phyloP scores from a whole-genome alignment of 78 protist genomes.

The Dictyostelium purpureum region DNA sequence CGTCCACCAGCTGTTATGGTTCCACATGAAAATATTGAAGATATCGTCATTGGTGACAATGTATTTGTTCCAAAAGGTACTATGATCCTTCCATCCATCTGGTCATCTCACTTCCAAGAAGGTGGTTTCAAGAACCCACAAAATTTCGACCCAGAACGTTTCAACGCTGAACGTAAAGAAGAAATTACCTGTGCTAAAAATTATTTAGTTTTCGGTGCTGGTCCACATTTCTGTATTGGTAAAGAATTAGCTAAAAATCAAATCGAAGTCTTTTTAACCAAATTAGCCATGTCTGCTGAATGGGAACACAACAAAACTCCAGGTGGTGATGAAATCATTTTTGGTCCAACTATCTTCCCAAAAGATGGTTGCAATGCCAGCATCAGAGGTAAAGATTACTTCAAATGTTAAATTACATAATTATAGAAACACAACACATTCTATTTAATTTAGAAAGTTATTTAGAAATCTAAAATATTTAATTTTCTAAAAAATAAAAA shows the following conservation, averaged over 20 bases:
- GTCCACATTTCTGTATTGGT: constrained; percentile 86
- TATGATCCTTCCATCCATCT: constrained; percentile 85
- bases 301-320: constrained; percentile 63
- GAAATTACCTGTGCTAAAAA: constrained; percentile 67
- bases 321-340: constrained; percentile 84
- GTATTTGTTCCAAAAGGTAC: constrained; percentile 81
- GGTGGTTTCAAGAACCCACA: constrained; percentile 67
- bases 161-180: constrained; percentile 64
- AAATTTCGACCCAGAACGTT: constrained; percentile 86
- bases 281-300: constrained; percentile 45
- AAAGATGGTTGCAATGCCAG: constrained; percentile 67
- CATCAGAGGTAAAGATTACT: neutral
- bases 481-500: too few relatives aligned
- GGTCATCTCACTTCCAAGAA: constrained; percentile 64
- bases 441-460: too few relatives aligned
- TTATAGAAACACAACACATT: too few relatives aligned
- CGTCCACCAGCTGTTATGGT: constrained; percentile 90
- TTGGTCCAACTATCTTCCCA: constrained; percentile 84
- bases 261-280: constrained; percentile 71
- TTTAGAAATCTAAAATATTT: too few relatives aligned
- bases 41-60: constrained; percentile 60
- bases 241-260: constrained; percentile 83
- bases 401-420: too few relatives aligned
- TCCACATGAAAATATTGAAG: constrained; percentile 76
- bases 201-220: constrained; percentile 48